These are phyloP conservation scores for Centrapalus pauciflorus DNA, from an alignment of 129 eudicot species.

Conservation along the genomic window DNA sequence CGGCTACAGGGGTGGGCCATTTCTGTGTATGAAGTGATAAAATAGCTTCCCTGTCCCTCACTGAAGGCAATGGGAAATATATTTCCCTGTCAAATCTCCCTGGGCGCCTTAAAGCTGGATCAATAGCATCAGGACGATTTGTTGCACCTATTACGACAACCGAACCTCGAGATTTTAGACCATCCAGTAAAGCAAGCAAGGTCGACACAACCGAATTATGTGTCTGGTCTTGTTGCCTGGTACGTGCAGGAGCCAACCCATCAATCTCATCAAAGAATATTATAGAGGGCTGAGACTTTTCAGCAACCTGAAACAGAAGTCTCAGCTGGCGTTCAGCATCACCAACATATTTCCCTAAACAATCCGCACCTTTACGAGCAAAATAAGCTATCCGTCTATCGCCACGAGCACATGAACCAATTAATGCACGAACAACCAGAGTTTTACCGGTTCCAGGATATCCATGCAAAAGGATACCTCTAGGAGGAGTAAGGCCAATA, in stretches of 20 bases:
- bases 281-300: conserved; percentile 93
- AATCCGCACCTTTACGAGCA: conserved; percentile 99
- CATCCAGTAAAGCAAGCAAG: conserved; percentile 89
- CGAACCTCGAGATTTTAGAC: conserved; percentile 93
- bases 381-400: conserved; percentile 89
- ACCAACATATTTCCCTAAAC: conserved; percentile 98
- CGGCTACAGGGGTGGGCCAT: conserved; percentile 83
- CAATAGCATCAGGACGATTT: conserved; percentile 95
- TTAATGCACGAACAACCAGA: conserved; percentile 82
- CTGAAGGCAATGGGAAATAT: conserved; percentile 79
- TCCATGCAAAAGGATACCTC: conserved; percentile 97
- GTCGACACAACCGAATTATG: conserved; percentile 98
- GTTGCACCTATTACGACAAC: conserved; percentile 98
- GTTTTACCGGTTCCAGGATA: conserved; percentile 99
- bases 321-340: conserved; percentile 99
- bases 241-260: conserved; percentile 92
- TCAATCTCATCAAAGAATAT: conserved; percentile 97
- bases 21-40: conserved; percentile 80
- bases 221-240: conserved; percentile 96
- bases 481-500: conserved; percentile 89
- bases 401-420: conserved; percentile 97
- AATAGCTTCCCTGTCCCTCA: conserved; percentile 83
- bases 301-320: conserved; percentile 95
- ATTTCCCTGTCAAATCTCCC: conserved; percentile 97
- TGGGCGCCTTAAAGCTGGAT: conserved; percentile 95